Percentiles rank a stretch among this genome's conserved stretches.
Conservation (phyloP, 805 yeast species). For the Metschnikowia henanensis region DNA sequence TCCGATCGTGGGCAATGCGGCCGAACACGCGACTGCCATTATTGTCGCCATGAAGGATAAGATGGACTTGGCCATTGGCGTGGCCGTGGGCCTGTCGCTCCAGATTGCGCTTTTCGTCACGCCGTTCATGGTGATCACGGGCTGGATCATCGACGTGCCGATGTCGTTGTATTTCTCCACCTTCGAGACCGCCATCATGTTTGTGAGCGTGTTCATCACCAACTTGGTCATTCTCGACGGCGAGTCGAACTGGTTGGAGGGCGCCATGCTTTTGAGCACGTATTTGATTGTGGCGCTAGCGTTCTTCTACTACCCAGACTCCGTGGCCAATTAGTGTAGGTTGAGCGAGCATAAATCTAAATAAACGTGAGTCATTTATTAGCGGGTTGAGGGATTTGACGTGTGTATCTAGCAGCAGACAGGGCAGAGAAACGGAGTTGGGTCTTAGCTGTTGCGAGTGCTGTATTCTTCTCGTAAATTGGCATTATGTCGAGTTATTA, state of each 20-base stretch:
- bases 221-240: constrained; percentile 91
- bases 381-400: no score
- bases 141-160: constrained; percentile 91
- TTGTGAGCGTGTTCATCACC: constrained; percentile 84
- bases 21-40: constrained; percentile 97
- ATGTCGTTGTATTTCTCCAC: constrained; percentile 92
- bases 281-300: constrained; percentile 87
- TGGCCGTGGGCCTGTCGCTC: constrained; percentile 93
- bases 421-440: no score
- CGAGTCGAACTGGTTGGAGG: constrained; percentile 96
- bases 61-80: constrained; percentile 97
- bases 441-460: no score
- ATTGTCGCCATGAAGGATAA: constrained; percentile 93
- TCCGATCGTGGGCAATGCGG: constrained; percentile 98
- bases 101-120: constrained; percentile 96
- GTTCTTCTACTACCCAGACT: constrained; percentile 83
- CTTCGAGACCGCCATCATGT: constrained; percentile 90
- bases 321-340: constrained; percentile 16
- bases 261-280: constrained; percentile 86
- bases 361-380: no score
- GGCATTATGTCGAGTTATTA: no score
- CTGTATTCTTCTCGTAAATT: no score
- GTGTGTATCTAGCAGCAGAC: no score
- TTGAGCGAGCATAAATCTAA: no score
- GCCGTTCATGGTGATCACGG: constrained; percentile 90